Percentiles rank a stretch among this genome's conserved stretches.
phyloP scores from a whole-genome alignment of 2,329 filamentous ascomycete species.

The Aspergillus puulaauensis region DNA sequence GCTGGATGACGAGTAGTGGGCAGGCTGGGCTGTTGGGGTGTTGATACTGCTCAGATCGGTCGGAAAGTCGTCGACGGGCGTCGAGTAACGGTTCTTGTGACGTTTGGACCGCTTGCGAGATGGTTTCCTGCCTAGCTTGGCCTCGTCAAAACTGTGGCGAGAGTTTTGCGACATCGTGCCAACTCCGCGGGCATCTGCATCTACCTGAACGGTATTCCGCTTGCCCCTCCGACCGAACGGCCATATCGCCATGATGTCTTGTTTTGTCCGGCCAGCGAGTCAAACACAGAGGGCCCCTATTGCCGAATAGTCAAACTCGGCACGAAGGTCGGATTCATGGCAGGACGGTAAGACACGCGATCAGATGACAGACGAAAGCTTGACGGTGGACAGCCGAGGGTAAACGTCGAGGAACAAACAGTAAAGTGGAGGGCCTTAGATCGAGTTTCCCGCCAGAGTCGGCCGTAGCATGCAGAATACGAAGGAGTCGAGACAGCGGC shows the following conservation, averaged over 20 bases:
- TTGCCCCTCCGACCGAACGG: constrained; percentile 75
- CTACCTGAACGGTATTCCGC: constrained; percentile 60
- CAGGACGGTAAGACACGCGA: constrained; percentile 16
- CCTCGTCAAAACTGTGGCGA: constrained; percentile 24
- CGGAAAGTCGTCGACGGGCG: constrained; percentile 25
- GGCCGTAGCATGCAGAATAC: neutral
- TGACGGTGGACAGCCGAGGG: constrained; percentile 1
- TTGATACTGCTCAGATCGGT: constrained; percentile 12
- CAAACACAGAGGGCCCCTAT: constrained; percentile 20
- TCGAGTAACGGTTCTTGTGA: constrained; percentile 30
- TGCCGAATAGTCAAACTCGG: constrained; percentile 17
- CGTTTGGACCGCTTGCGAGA: constrained; percentile 37
- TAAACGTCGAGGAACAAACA: neutral
- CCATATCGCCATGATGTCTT: constrained; percentile 71
- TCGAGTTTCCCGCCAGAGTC: neutral
- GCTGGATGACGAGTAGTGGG: constrained; percentile 21
- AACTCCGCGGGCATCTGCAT: constrained; percentile 50
- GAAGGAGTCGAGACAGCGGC: neutral
- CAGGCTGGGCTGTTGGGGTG: constrained; percentile 14
- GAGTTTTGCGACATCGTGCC: constrained; percentile 35
- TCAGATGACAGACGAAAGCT: constrained; percentile 6
- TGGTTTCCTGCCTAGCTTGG: constrained; percentile 29
- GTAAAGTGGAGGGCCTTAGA: neutral
- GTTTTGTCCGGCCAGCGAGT: constrained; percentile 19
- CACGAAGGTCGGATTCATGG: constrained; percentile 27